Conservation (phyloP, 2,329 filamentous ascomycete species). For the Aspergillus tamarii region DNA sequence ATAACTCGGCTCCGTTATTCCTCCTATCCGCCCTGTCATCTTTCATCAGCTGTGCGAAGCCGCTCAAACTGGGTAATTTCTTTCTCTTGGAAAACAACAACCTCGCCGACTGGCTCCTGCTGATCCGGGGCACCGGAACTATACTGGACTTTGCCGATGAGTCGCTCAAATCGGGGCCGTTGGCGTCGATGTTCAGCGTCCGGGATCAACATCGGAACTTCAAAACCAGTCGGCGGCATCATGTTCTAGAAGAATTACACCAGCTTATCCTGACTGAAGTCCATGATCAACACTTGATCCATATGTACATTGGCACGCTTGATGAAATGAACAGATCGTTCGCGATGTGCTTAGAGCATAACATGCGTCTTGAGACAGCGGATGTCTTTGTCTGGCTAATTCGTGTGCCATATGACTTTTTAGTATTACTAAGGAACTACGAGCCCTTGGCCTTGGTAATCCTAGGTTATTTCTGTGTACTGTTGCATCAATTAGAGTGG, state of each 20-base stretch:
- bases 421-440: conserved; percentile 10
- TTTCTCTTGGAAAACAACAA: conserved; percentile 36
- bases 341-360: conserved; percentile 9
- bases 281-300: not conserved
- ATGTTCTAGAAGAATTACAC: conserved; percentile 15
- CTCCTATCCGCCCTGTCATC: conserved; percentile 45
- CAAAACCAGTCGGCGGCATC: not conserved
- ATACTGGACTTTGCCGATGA: conserved; percentile 35
- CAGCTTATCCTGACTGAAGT: conserved; percentile 13
- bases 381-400: conserved; percentile 28
- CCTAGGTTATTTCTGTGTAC: conserved; percentile 21
- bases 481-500: conserved; percentile 22
- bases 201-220: not conserved
- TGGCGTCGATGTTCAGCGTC: conserved; percentile 20
- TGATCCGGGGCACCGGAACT: conserved; percentile 41
- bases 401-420: conserved; percentile 18
- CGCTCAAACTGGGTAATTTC: conserved; percentile 38
- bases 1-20: conserved; percentile 42
- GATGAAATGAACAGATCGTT: conserved; percentile 20
- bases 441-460: conserved; percentile 18
- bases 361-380: conserved; percentile 18
- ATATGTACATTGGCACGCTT: conserved; percentile 17
- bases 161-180: conserved; percentile 17
- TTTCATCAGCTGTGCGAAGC: conserved; percentile 42
- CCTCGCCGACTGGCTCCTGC: conserved; percentile 43